Percentiles rank a stretch among this genome's conserved stretches.
Conservation (phyloP, 208 protist genomes). For the Trypanosoma cruzi region DNA sequence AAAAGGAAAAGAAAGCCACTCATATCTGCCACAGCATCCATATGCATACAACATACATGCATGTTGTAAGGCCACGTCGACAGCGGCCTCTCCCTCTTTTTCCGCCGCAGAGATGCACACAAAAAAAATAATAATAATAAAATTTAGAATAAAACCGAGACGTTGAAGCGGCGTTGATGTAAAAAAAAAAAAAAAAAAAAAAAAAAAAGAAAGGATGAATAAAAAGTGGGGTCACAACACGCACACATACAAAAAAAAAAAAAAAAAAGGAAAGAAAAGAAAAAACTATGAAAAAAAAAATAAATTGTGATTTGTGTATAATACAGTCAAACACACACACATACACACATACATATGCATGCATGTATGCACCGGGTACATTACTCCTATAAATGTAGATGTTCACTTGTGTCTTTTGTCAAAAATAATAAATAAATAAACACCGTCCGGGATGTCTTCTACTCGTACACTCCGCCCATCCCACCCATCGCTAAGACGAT, state of each 20-base stretch:
- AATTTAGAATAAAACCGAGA: no score
- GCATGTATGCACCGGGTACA: no score
- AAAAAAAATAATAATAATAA: background rate
- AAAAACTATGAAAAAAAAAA: no score
- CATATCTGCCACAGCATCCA: background rate
- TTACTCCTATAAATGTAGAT: background rate
- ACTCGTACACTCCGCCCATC: background rate
- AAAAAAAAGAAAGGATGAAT: background rate
- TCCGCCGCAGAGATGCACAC: no score
- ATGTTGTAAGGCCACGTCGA: background rate
- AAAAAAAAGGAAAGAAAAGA: no score
- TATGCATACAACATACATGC: background rate
- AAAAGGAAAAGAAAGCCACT: background rate
- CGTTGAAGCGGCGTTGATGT: background rate
- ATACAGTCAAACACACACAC: background rate
- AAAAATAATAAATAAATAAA: background rate
- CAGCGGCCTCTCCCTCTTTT: no score
- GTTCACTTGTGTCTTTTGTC: no score
- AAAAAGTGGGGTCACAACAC: background rate
- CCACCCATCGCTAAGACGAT: no score
- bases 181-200: slow-evolving; percentile 5
- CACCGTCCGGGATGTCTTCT: background rate
- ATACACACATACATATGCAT: background rate
- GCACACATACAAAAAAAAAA: no score
- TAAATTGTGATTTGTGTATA: background rate